Conservation (phyloP, 139 green algal genomes). For the Chlorella sorokiniana region DNA sequence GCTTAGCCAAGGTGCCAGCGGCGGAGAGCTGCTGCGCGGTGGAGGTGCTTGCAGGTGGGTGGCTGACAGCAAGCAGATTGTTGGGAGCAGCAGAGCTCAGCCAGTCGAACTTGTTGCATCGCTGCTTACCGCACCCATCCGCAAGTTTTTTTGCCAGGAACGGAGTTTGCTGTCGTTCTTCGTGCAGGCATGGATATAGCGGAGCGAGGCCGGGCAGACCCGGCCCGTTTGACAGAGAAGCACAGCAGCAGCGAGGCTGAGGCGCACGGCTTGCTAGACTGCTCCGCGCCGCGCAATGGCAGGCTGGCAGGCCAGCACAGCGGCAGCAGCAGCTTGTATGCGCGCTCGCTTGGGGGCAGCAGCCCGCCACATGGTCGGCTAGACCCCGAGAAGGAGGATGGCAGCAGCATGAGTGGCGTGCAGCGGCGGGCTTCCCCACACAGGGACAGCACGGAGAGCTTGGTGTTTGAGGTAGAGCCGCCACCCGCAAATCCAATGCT, state of each 20-base stretch:
- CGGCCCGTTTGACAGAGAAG: not conserved
- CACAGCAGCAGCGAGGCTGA: slow-evolving; percentile 25
- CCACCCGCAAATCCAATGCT: not conserved
- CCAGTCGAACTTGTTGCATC: not conserved
- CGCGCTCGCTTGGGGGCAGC: too few species aligned
- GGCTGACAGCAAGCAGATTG: not conserved
- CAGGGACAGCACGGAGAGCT: not conserved
- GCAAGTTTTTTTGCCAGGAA: not conserved
- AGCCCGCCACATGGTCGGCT: not conserved
- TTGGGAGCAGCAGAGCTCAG: not conserved
- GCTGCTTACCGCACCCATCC: not conserved
- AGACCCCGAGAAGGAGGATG: not conserved
- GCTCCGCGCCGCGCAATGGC: not conserved
- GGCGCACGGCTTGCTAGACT: not conserved
- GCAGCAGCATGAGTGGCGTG: not conserved
- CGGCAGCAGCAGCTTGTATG: not conserved
- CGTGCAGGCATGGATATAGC: slow-evolving; percentile 14
- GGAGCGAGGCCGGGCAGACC: not conserved
- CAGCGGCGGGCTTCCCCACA: not conserved
- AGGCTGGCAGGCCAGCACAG: not conserved
- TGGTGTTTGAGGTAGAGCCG: slow-evolving; percentile 6
- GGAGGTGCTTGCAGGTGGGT: slow-evolving; percentile 23
- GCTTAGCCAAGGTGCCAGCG: not conserved
- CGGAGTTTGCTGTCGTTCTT: not conserved
- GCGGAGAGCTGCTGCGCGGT: slow-evolving; percentile 20